Evolutionary conservation across 306 rosid genomes (phyloP).

Genomic region (Bauhinia variegata): DNA sequence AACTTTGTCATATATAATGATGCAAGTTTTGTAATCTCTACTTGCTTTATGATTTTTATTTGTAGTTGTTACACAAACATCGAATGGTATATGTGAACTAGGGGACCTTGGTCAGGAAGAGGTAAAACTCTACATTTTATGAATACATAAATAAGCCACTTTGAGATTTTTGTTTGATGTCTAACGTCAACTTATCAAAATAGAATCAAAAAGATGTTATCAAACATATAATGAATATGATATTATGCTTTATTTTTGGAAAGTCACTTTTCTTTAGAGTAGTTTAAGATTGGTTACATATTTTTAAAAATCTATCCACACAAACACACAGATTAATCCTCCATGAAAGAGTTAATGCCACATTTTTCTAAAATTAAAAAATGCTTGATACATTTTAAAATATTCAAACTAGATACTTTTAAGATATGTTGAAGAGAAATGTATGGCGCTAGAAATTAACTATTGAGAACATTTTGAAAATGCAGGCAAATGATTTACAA

Average conservation of each 20-base stretch:
- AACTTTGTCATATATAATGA: too few species aligned
- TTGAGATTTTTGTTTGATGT: conserved; percentile 8
- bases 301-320: too few species aligned
- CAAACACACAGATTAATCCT: too few species aligned
- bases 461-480: conserved; percentile 41
- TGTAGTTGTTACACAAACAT: conserved; percentile 84
- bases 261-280: too few species aligned
- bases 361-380: too few species aligned
- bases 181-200: conserved; percentile 1
- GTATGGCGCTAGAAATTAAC: conserved; percentile 24
- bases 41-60: conserved; percentile 28
- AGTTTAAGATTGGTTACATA: too few species aligned
- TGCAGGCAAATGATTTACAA: conserved; percentile 87
- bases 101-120: conserved; percentile 87
- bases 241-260: too few species aligned
- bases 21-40: too few species aligned
- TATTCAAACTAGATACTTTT: conserved; percentile 22
- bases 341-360: too few species aligned
- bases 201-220: background rate
- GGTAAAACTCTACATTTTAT: conserved; percentile 54
- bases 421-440: conserved; percentile 27
- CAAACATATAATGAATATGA: background rate
- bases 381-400: too few species aligned
- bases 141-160: conserved; percentile 3
- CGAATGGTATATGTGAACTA: conserved; percentile 68